Percentiles rank a stretch among this genome's conserved stretches.
These are phyloP conservation scores for Emmonsiellopsis sp. DNA, from an alignment of 2,329 filamentous ascomycete genomes.

Conservation along the genomic window DNA sequence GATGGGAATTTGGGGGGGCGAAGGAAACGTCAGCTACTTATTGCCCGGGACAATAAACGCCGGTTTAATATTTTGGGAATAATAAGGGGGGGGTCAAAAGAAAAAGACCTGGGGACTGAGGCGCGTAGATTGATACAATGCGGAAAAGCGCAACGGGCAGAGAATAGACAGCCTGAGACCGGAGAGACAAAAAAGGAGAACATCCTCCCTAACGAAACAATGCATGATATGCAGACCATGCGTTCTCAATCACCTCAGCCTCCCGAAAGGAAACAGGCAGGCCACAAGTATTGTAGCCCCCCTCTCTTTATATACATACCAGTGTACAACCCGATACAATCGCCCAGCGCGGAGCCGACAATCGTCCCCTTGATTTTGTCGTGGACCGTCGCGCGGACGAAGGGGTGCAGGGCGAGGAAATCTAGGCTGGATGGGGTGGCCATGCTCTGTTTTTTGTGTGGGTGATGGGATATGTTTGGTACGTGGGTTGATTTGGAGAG, in stretches of 20 bases:
- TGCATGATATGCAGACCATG: too few species aligned
- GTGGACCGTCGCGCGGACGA: slow-evolving; percentile 19
- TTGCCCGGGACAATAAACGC: too few species aligned
- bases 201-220: neutral
- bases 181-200: neutral
- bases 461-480: neutral
- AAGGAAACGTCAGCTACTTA: too few species aligned
- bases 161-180: too few species aligned
- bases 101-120: too few species aligned
- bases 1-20: too few species aligned
- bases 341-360: slow-evolving; percentile 45
- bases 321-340: slow-evolving; percentile 48
- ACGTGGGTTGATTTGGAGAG: neutral
- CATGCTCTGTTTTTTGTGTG: neutral
- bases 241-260: too few species aligned
- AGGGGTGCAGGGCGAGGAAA: slow-evolving; percentile 22
- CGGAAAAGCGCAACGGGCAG: too few species aligned
- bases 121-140: too few species aligned
- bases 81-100: too few species aligned
- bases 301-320: slow-evolving; percentile 9
- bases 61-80: too few species aligned
- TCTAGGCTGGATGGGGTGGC: neutral
- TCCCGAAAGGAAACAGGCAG: neutral
- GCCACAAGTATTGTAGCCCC: neutral
- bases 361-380: slow-evolving; percentile 39